These are phyloP conservation scores for Samsoniella hepiali DNA, from an alignment of 2,329 filamentous ascomycete species.

Conservation along the genomic window DNA sequence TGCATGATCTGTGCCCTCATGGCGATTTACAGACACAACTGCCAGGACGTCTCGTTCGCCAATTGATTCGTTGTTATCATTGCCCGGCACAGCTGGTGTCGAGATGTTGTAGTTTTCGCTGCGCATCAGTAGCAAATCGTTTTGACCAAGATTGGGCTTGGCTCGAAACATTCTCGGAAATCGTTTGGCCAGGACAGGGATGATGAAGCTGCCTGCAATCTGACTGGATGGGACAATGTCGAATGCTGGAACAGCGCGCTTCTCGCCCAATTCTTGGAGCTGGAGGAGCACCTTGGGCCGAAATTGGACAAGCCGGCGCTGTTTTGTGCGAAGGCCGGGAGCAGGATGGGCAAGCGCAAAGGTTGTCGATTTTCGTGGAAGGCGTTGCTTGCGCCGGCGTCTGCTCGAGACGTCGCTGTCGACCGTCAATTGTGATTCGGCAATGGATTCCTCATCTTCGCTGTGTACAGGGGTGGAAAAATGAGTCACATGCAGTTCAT, in stretches of 20 bases:
- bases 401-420: slow-evolving; percentile 38
- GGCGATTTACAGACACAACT: slow-evolving; percentile 61
- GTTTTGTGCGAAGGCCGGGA: slow-evolving; percentile 55
- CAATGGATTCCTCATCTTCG: slow-evolving; percentile 47
- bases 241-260: slow-evolving; percentile 63
- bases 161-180: slow-evolving; percentile 63
- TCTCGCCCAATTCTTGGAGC: slow-evolving; percentile 62
- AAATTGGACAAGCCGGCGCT: slow-evolving; percentile 63
- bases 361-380: slow-evolving; percentile 55
- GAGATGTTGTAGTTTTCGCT: slow-evolving; percentile 61
- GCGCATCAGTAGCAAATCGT: slow-evolving; percentile 68
- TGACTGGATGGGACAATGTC: slow-evolving; percentile 71
- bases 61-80: slow-evolving; percentile 45
- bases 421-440: slow-evolving; percentile 37
- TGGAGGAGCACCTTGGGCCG: slow-evolving; percentile 69
- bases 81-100: slow-evolving; percentile 23
- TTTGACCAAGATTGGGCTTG: slow-evolving; percentile 60
- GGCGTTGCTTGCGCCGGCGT: slow-evolving; percentile 42
- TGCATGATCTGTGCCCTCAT: slow-evolving; percentile 47
- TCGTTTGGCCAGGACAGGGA: slow-evolving; percentile 56
- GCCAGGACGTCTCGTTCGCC: slow-evolving; percentile 58
- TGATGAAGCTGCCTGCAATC: slow-evolving; percentile 52
- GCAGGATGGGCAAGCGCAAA: slow-evolving; percentile 68
- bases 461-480: slow-evolving; percentile 33
- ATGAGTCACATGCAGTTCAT: slow-evolving; percentile 34